Percentiles rank a stretch among this genome's conserved stretches.
Conservation (phyloP, 2,329 filamentous ascomycete species). For the Claviceps sp. region DNA sequence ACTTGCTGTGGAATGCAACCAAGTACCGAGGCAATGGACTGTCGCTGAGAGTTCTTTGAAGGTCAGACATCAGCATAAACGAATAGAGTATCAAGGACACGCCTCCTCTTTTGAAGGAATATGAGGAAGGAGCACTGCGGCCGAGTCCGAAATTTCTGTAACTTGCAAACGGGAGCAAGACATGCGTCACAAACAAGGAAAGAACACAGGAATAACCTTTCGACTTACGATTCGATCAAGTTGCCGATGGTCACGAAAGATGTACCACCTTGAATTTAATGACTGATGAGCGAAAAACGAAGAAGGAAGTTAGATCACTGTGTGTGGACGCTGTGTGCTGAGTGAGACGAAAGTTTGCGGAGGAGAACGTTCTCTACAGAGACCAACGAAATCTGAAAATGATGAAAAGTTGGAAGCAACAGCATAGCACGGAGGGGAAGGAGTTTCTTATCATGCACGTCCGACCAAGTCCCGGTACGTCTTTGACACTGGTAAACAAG, state of each 20-base stretch:
- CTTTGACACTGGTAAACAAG: neutral
- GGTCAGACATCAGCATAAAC: neutral
- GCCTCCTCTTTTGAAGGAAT: neutral
- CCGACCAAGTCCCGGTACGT: neutral
- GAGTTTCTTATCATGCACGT: neutral
- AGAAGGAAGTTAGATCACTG: neutral
- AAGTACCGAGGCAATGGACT: neutral
- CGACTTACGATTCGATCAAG: neutral
- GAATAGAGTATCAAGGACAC: neutral
- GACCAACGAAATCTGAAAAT: neutral
- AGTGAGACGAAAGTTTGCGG: neutral
- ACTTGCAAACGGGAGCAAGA: neutral
- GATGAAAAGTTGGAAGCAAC: conserved; percentile 3
- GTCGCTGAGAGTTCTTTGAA: neutral
- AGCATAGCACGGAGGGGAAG: conserved; percentile 5
- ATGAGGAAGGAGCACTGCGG: neutral
- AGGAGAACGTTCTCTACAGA: neutral
- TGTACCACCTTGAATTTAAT: neutral
- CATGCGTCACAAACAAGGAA: neutral
- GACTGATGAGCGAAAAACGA: neutral
- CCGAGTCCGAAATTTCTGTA: neutral
- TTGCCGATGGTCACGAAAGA: neutral
- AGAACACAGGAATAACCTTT: neutral
- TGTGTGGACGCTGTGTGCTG: neutral
- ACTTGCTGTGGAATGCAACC: neutral